Percentiles rank a stretch among this genome's conserved stretches.
Conservation (phyloP, 2,329 filamentous ascomycete species). For the Diaporthe sp. region DNA sequence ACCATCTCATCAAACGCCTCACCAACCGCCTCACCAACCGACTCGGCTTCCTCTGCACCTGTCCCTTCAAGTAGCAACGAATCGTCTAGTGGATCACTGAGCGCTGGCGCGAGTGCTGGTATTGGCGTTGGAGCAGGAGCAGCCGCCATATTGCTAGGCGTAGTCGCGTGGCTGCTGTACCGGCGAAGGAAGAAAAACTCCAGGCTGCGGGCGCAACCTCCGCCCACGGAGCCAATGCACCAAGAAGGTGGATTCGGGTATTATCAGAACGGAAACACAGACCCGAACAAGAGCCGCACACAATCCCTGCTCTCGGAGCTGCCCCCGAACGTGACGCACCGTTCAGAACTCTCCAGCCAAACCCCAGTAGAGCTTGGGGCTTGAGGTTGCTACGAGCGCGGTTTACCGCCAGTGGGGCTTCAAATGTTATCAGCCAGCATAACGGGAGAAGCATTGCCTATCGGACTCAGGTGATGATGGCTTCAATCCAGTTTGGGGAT, state of each 20-base stretch:
- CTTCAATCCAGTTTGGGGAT: too few species aligned
- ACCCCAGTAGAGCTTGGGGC: background rate
- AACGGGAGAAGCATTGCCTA: background rate
- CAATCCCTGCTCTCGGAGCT: constrained; percentile 3
- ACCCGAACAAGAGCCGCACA: background rate
- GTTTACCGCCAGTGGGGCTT: too few species aligned
- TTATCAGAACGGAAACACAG: background rate
- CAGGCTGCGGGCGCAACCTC: background rate
- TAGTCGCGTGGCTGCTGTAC: background rate
- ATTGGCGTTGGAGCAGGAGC: constrained; percentile 5
- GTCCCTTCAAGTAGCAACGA: background rate
- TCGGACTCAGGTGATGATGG: too few species aligned
- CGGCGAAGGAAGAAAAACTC: constrained; percentile 2
- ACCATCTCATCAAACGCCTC: too few species aligned
- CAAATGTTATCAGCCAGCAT: background rate
- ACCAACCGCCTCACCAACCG: background rate
- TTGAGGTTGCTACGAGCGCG: background rate
- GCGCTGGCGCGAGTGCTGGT: constrained; percentile 1
- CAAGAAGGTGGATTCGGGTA: background rate
- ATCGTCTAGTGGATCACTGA: background rate
- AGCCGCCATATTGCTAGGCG: background rate
- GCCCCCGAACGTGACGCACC: background rate
- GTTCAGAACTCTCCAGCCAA: background rate
- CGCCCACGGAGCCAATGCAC: background rate
- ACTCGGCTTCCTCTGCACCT: background rate